Conservation (phyloP, 2,329 filamentous ascomycete genomes). For the Phialemonium atrogriseum region DNA sequence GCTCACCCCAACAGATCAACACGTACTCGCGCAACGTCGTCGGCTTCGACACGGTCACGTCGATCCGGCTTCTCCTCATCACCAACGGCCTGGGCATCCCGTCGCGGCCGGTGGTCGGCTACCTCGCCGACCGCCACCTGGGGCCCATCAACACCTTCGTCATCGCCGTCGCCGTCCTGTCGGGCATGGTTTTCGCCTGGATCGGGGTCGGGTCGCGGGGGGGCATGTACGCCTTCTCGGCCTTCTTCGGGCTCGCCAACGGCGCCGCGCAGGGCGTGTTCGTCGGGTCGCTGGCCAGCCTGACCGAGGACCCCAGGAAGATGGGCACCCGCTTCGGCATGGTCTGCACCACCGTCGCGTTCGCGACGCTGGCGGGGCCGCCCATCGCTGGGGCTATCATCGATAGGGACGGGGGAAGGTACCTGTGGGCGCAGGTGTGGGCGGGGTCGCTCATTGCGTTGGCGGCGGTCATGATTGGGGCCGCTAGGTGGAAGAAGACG, state of each 20-base stretch:
- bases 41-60: constrained; percentile 36
- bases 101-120: constrained; percentile 45
- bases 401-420: constrained; percentile 28
- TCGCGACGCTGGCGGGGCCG: constrained; percentile 35
- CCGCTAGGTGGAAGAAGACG: constrained; percentile 24
- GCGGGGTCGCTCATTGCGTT: constrained; percentile 30
- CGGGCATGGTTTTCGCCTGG: constrained; percentile 46
- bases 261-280: constrained; percentile 35
- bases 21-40: constrained; percentile 35
- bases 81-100: constrained; percentile 50
- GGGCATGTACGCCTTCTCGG: constrained; percentile 26
- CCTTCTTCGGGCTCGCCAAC: constrained; percentile 34
- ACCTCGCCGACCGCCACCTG: constrained; percentile 42
- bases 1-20: constrained; percentile 27
- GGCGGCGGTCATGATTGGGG: constrained; percentile 22
- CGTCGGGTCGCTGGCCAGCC: constrained; percentile 29
- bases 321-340: constrained; percentile 38
- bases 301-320: constrained; percentile 32
- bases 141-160: constrained; percentile 50
- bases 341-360: constrained; percentile 31
- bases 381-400: constrained; percentile 37
- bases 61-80: constrained; percentile 50
- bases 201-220: constrained; percentile 30
- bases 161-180: constrained; percentile 37
- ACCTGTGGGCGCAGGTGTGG: constrained; percentile 38